Evolutionary conservation across 495 filamentous ascomycete species (phyloP), one percentile per base, ranked within the genome.

Genomic region (Penicillium fimorum): DNA sequence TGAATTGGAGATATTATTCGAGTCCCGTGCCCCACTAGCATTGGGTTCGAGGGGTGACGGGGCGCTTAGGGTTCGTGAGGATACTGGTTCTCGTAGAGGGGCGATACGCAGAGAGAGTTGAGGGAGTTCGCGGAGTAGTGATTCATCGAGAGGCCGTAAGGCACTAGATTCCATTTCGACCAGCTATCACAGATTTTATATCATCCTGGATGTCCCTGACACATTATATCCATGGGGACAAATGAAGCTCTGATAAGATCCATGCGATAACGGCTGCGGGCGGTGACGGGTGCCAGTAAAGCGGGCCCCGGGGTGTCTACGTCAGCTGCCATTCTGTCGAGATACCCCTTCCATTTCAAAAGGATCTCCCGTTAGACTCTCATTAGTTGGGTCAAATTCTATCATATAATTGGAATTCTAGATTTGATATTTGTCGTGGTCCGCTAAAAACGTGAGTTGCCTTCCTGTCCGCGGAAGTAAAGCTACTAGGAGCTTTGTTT

Each of bases 21-120:
- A 56, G 1, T 79, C 69, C 32, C 68, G 61, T 13, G 62, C 57
- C 10, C 67, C 69, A 35, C 67, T 73, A 35, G 77, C 75, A 56
- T 75, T 78, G 12, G 79, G 76, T 57, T 82, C 76, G 33, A 80
- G 63, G 9, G 79, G 74, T 15, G 75, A 70, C 17, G 75, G 78
- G 18, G 68, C 59, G 49, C 70, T 74, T 53, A 76, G 64, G n/a
- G 63, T 66, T 38, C 77, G 73, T 20, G 73, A 75, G 30, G 77
- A 71, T 20, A 72, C 73, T 12, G 76, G 77, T 48, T 78, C 75
- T 38, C 77, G 76, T 41, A 82, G 66, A 50, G 79, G 78, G 54
- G 79, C 74, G 47, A 82, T 82, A 51, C 74, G 74, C 40, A 82
- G 64, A 51, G 71, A 71, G 9, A 73, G 69, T 50, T 75, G 71